Conservation (phyloP, 208 protist species). For the Vickermania spadyakhi region DNA sequence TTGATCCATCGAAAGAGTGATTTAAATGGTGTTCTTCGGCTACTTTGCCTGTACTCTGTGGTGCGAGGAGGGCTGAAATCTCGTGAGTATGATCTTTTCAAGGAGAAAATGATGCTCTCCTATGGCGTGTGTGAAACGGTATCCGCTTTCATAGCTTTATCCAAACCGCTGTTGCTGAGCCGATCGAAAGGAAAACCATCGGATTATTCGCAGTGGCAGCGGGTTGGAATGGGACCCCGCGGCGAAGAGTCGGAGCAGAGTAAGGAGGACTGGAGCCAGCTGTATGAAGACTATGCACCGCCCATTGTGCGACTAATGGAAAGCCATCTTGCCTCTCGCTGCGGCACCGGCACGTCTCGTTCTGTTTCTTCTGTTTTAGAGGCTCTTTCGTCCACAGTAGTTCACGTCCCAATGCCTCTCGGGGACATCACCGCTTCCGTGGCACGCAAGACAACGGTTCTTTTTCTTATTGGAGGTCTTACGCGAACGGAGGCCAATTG, state of each 20-base stretch:
- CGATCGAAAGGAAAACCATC: slow-evolving; percentile 27
- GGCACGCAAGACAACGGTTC: slow-evolving; percentile 32
- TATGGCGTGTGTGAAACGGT: slow-evolving; percentile 81
- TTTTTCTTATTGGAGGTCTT: slow-evolving; percentile 92
- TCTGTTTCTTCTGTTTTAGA: slow-evolving; percentile 37
- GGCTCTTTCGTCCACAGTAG: slow-evolving; percentile 35
- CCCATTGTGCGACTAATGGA: slow-evolving; percentile 50
- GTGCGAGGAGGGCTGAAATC: slow-evolving; percentile 67
- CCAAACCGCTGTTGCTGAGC: slow-evolving; percentile 44
- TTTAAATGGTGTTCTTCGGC: slow-evolving; percentile 48
- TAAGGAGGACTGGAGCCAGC: slow-evolving; percentile 60
- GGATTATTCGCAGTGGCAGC: slow-evolving; percentile 40
- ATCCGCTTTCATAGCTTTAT: slow-evolving; percentile 36
- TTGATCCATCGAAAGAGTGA: slow-evolving; percentile 48
- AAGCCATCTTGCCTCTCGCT: background rate
- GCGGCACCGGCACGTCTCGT: slow-evolving; percentile 17
- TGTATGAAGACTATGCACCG: slow-evolving; percentile 71
- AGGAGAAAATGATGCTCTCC: slow-evolving; percentile 71
- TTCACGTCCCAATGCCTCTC: too few species aligned
- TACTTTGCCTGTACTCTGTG: slow-evolving; percentile 79
- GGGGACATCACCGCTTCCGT: slow-evolving; percentile 20
- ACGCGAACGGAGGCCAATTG: slow-evolving; percentile 89
- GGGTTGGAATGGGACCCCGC: slow-evolving; percentile 46
- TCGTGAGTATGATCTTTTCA: slow-evolving; percentile 54
- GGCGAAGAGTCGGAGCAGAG: slow-evolving; percentile 35